These are phyloP conservation scores for Fusarium nanum DNA, from an alignment of 2,329 filamentous ascomycete species.

Conservation along the genomic window DNA sequence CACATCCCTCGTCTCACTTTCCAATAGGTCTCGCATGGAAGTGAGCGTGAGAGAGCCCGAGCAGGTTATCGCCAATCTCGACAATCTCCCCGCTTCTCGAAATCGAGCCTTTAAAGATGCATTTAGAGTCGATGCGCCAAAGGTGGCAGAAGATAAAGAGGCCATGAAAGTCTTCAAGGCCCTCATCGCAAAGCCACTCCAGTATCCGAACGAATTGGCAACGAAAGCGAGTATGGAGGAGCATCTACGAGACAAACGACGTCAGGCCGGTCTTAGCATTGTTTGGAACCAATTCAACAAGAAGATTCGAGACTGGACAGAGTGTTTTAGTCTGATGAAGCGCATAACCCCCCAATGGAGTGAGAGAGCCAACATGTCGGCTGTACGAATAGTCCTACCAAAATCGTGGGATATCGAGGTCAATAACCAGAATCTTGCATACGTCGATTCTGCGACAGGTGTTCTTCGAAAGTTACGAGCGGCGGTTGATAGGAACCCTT, in stretches of 20 bases:
- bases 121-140: slow-evolving; percentile 43
- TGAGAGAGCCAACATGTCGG: slow-evolving; percentile 51
- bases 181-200: slow-evolving; percentile 44
- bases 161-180: slow-evolving; percentile 42
- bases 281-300: slow-evolving; percentile 48
- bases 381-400: slow-evolving; percentile 53
- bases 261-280: slow-evolving; percentile 53
- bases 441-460: slow-evolving; percentile 52
- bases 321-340: slow-evolving; percentile 54
- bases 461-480: slow-evolving; percentile 50
- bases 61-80: slow-evolving; percentile 23
- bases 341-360: slow-evolving; percentile 51
- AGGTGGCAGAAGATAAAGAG: slow-evolving; percentile 31
- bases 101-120: slow-evolving; percentile 48
- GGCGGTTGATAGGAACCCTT: slow-evolving; percentile 50
- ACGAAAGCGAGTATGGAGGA: slow-evolving; percentile 39
- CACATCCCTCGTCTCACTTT: slow-evolving; percentile 5
- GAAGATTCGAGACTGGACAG: slow-evolving; percentile 54
- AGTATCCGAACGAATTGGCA: slow-evolving; percentile 46
- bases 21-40: slow-evolving; percentile 1
- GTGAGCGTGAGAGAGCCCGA: slow-evolving; percentile 10
- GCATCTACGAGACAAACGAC: slow-evolving; percentile 45
- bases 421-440: slow-evolving; percentile 50
- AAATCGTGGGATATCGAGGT: slow-evolving; percentile 51
- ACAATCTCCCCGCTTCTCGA: slow-evolving; percentile 35